phyloP scores from a whole-genome alignment of 768 basidiomycete genomes.

The Sporobolomyces pararoseus region DNA sequence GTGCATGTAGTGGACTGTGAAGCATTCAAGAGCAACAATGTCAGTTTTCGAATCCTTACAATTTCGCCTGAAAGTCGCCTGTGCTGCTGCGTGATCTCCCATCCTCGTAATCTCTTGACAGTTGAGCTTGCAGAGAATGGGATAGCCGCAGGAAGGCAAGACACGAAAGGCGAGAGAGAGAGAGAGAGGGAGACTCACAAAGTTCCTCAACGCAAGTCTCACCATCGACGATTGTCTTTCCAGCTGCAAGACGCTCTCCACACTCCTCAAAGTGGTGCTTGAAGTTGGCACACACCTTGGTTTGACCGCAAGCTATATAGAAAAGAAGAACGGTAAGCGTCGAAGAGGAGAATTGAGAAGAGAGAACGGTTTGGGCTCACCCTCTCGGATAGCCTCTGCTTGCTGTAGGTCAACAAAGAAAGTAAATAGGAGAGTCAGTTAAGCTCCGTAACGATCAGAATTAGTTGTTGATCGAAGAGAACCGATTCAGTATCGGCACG shows the following conservation, averaged over 20 bases:
- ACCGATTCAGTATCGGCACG: too few relatives aligned
- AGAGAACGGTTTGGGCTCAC: constrained; percentile 1
- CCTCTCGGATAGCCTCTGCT: constrained; percentile 35
- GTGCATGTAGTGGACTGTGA: constrained; percentile 46
- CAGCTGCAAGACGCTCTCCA: constrained; percentile 41
- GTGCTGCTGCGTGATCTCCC: too few relatives aligned
- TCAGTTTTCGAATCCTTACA: not conserved
- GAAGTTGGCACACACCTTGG: constrained; percentile 42
- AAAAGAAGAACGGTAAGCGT: too few relatives aligned
- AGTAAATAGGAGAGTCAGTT: not conserved
- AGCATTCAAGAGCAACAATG: not conserved
- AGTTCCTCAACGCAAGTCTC: constrained; percentile 47
- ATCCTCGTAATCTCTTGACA: too few relatives aligned
- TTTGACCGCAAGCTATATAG: constrained; percentile 38
- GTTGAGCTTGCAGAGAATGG: too few relatives aligned
- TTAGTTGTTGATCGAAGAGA: too few relatives aligned
- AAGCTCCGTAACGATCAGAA: too few relatives aligned
- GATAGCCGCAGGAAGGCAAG: too few relatives aligned
- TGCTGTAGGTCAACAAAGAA: not conserved
- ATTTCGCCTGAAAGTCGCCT: too few relatives aligned
- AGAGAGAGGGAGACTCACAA: constrained; percentile 30
- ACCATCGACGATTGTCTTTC: constrained; percentile 40
- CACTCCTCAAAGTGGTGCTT: constrained; percentile 47
- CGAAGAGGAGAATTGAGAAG: not conserved
- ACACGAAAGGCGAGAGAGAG: not conserved